Conservation (phyloP, 306 rosid genomes). For the Vicia sativa region DNA sequence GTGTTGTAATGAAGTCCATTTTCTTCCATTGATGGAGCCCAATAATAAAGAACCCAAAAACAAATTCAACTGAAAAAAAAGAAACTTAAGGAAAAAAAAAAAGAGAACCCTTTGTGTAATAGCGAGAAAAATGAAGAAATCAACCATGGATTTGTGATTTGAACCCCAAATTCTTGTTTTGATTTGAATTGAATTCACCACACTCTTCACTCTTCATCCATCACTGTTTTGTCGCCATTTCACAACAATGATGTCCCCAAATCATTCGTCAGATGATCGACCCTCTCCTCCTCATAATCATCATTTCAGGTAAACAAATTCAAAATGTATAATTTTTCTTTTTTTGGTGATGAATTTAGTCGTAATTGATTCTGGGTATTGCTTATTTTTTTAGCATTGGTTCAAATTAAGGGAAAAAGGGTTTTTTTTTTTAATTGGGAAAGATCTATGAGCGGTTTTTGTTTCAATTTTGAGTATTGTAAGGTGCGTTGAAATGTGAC, state of each 20-base stretch:
- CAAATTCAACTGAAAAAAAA: neutral
- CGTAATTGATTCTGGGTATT: conserved; percentile 27
- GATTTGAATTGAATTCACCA: conserved; percentile 16
- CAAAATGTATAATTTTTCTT: neutral
- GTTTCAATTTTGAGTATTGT: conserved; percentile 31
- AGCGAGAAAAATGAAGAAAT: conserved; percentile 16
- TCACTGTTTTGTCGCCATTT: neutral
- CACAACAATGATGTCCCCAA: conserved; percentile 75
- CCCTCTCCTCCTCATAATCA: conserved; percentile 62
- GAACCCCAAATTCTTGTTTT: conserved; percentile 17
- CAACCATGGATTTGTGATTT: conserved; percentile 42
- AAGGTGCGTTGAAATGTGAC: conserved; percentile 9
- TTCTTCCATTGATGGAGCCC: neutral
- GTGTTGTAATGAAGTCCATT: neutral
- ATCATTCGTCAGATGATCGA: conserved; percentile 73
- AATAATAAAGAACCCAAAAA: neutral
- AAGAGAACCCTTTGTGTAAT: neutral
- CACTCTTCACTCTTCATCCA: conserved; percentile 29
- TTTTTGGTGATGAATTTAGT: neutral
- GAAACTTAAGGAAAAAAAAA: neutral
- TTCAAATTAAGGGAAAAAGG: conserved; percentile 13
- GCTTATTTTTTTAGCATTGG: conserved; percentile 2
- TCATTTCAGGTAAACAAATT: conserved; percentile 60
- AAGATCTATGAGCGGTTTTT: conserved; percentile 24
- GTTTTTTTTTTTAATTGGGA: neutral